Evolutionary conservation across 108 stramenopile species (phyloP).

Genomic region (Cyclotella baltica): DNA sequence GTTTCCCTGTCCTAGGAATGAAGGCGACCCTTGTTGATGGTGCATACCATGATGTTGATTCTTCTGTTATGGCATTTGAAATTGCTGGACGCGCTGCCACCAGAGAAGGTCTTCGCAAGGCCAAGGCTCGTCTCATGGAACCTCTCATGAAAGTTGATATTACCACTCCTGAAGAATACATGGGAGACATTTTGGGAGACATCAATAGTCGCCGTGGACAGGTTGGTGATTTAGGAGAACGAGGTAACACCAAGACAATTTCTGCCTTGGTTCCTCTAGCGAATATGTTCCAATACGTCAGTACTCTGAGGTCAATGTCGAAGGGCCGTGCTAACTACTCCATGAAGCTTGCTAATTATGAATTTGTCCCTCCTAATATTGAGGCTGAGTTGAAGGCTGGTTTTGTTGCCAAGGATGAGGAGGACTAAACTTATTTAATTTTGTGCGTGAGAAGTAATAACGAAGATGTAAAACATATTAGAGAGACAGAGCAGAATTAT

Average conservation of each 20-base stretch:
- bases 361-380: constrained; percentile 94
- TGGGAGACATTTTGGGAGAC: constrained; percentile 98
- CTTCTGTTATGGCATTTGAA: constrained; percentile 92
- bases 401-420: constrained; percentile 79
- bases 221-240: constrained; percentile 94
- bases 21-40: constrained; percentile 93
- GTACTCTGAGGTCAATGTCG: constrained; percentile 92
- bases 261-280: constrained; percentile 94
- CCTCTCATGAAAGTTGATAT: constrained; percentile 99
- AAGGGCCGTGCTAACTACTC: constrained; percentile 99
- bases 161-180: constrained; percentile 97
- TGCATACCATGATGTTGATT: constrained; percentile 92
- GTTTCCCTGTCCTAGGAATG: constrained; percentile 96
- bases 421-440: constrained; percentile 27
- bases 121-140: constrained; percentile 97
- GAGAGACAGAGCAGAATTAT: background rate
- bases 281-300: constrained; percentile 99
- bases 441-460: background rate
- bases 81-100: constrained; percentile 94
- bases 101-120: constrained; percentile 96
- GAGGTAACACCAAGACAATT: constrained; percentile 95
- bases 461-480: background rate
- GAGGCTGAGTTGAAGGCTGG: constrained; percentile 92
- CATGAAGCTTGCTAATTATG: constrained; percentile 97
- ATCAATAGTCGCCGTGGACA: constrained; percentile 97